Evolutionary conservation across 306 rosid genomes (phyloP), one percentile per base, ranked within the genome.

Genomic region (Malus domestica): DNA sequence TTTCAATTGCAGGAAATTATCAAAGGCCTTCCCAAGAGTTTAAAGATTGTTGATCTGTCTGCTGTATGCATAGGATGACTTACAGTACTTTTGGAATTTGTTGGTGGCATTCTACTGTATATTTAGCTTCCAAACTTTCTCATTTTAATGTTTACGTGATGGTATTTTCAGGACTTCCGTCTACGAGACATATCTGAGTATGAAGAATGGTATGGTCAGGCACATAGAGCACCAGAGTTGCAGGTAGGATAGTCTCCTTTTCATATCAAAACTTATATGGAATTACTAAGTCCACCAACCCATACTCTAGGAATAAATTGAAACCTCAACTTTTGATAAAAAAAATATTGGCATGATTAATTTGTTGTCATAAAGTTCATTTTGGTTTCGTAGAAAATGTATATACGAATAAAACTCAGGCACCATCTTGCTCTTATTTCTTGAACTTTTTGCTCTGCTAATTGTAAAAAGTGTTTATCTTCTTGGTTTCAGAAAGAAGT

Each of bases 11-110:
- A 95, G 98, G 97, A 95, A 77, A 93, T 95, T 74, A 90, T 95
- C 67, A 95, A 87, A 78, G 93, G 88, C 52, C 97, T 95, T 71
- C 97, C 98, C 14, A 77, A 63, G 80, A 85, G 85, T 81, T 85
- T 92, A 91, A 95, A 95, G 90, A 89, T 92, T 85, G 98, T 95
- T 81, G 98, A 95, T 85, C 98, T 95, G 76, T 95, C 98, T 73
- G 98, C 98, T 72, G 98, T 95, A 92, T 66, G 95, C 75, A 40
- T 68, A 38, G 18, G 80, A 19, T 30, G 51, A 30, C 13, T 33
- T 55, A 58, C 68, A 42, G 16, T 64, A n/a, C 38, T 52, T 65
- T 61, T 55, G 9, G 30, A 35, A 65, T 82, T 29, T 57, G 45
- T 13, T 73, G 2, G 10, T 30, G 57, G 54, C 35, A 73, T 68